Evolutionary conservation across 1,284 basidiomycete species (phyloP).

Genomic region (Lentinula novae-zelandiae): DNA sequence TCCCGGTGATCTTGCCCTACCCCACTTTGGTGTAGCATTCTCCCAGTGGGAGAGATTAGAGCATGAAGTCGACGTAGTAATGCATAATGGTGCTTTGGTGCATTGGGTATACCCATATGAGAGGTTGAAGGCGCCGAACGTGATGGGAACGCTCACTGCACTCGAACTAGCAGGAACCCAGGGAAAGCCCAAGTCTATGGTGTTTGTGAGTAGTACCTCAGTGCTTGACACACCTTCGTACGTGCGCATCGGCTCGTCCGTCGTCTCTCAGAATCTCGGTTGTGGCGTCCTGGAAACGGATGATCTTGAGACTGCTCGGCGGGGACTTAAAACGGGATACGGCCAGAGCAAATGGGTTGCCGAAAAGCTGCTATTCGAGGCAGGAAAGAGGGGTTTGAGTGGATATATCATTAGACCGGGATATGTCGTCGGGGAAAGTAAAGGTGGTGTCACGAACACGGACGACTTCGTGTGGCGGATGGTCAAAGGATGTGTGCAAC

Average conservation of each 20-base stretch:
- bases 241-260: slow-evolving; percentile 62
- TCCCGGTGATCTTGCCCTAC: slow-evolving; percentile 82
- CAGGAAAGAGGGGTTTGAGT: slow-evolving; percentile 81
- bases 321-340: slow-evolving; percentile 85
- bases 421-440: slow-evolving; percentile 94
- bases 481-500: slow-evolving; percentile 96
- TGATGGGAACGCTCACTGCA: slow-evolving; percentile 83
- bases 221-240: slow-evolving; percentile 92
- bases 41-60: slow-evolving; percentile 69
- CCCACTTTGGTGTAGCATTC: slow-evolving; percentile 73
- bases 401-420: slow-evolving; percentile 92
- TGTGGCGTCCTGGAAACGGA: slow-evolving; percentile 86
- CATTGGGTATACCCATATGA: slow-evolving; percentile 99
- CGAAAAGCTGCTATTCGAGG: slow-evolving; percentile 91
- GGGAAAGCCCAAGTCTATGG: slow-evolving; percentile 76
- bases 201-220: slow-evolving; percentile 94
- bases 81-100: slow-evolving; percentile 97
- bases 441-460: slow-evolving; percentile 94
- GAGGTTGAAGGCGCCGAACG: slow-evolving; percentile 89
- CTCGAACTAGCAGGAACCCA: slow-evolving; percentile 72
- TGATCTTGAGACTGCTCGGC: slow-evolving; percentile 84
- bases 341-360: slow-evolving; percentile 99
- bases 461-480: slow-evolving; percentile 99
- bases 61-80: slow-evolving; percentile 76
- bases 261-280: slow-evolving; percentile 56